Evolutionary conservation across 1,284 basidiomycete genomes (phyloP).

Genomic region (Tremellales sp.): DNA sequence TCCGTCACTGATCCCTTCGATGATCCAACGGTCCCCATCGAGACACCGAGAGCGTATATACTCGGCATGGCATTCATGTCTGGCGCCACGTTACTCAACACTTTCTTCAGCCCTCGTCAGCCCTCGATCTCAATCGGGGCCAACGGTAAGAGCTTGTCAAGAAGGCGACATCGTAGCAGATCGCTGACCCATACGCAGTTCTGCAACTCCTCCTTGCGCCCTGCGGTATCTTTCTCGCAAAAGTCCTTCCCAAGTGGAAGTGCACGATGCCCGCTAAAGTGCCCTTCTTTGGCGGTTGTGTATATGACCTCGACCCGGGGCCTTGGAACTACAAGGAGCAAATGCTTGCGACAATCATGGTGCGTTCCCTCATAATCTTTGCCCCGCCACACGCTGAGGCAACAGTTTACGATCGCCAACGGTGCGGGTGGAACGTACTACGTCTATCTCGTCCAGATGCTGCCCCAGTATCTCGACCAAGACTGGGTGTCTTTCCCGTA

Average conservation of each 20-base stretch:
- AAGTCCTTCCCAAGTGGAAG: slow-evolving; percentile 16
- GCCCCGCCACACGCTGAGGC: too few species aligned
- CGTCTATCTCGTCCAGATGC: slow-evolving; percentile 44
- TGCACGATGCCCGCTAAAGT: not conserved
- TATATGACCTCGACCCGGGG: slow-evolving; percentile 19
- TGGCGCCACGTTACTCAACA: slow-evolving; percentile 13
- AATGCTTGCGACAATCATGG: slow-evolving; percentile 45
- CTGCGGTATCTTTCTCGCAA: slow-evolving; percentile 21
- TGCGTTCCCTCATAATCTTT: too few species aligned
- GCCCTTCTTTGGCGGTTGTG: not conserved
- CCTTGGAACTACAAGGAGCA: slow-evolving; percentile 28
- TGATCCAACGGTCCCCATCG: slow-evolving; percentile 70
- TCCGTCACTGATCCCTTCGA: slow-evolving; percentile 75
- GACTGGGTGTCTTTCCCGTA: slow-evolving; percentile 38
- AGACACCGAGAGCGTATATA: slow-evolving; percentile 75
- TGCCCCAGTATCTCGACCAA: slow-evolving; percentile 58
- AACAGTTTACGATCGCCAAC: slow-evolving; percentile 60
- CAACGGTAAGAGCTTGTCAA: too few species aligned
- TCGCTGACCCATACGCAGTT: too few species aligned
- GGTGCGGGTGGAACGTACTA: slow-evolving; percentile 48
- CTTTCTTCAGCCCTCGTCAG: slow-evolving; percentile 47
- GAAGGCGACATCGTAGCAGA: too few species aligned
- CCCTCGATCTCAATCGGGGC: slow-evolving; percentile 58
- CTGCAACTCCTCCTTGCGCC: slow-evolving; percentile 15
- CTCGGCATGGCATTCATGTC: slow-evolving; percentile 53